Evolutionary conservation across 2,329 filamentous ascomycete species (phyloP).

Genomic region (Aaosphaeria arxii): DNA sequence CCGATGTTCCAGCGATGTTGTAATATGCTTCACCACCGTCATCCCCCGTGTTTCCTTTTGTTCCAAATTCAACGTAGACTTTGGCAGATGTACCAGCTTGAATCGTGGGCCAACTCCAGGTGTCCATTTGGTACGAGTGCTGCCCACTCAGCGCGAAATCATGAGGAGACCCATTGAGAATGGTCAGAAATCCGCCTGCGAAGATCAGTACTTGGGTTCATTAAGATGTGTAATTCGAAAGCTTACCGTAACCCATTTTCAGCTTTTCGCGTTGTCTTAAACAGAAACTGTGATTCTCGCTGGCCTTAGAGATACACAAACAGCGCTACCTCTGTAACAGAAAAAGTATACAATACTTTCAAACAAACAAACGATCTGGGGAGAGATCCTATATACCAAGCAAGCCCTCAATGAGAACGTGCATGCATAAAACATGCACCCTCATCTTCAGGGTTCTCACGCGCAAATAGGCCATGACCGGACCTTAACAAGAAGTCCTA

Average conservation of each 20-base stretch:
- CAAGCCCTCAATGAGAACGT: too few relatives aligned
- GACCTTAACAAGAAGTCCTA: too few relatives aligned
- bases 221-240: neutral
- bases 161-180: slow-evolving; percentile 42
- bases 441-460: too few relatives aligned
- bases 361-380: too few relatives aligned
- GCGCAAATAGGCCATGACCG: too few relatives aligned
- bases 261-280: too few relatives aligned
- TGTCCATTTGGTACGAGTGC: slow-evolving; percentile 38
- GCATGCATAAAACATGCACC: too few relatives aligned
- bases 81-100: slow-evolving; percentile 26
- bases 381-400: too few relatives aligned
- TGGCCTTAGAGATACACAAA: too few relatives aligned
- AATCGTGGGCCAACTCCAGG: slow-evolving; percentile 36
- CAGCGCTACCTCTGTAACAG: too few relatives aligned
- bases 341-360: too few relatives aligned
- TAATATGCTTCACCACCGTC: slow-evolving; percentile 37
- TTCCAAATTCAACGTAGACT: slow-evolving; percentile 31
- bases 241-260: neutral
- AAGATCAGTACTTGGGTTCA: slow-evolving; percentile 3
- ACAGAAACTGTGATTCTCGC: too few relatives aligned
- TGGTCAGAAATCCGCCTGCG: slow-evolving; percentile 33
- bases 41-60: slow-evolving; percentile 23
- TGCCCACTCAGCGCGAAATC: slow-evolving; percentile 30
- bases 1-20: slow-evolving; percentile 22